These are phyloP conservation scores for Kodamaea kaohsiungensis DNA, from an alignment of 805 yeast species.

Conservation along the genomic window DNA sequence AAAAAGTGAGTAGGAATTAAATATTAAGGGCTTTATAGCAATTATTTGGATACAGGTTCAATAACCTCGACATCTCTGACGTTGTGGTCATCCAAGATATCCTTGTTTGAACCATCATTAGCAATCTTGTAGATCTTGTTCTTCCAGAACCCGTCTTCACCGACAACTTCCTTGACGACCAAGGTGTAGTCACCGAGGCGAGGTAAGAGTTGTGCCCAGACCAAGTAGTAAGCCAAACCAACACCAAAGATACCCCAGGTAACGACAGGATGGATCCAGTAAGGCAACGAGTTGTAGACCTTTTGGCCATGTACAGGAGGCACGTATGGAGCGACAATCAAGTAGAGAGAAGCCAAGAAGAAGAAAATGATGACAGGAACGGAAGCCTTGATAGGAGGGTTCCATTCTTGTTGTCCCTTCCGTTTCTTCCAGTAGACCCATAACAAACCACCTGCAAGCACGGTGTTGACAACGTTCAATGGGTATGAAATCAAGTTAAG, in stretches of 20 bases:
- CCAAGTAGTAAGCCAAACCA: slow-evolving; percentile 66
- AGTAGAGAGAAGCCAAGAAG: slow-evolving; percentile 61
- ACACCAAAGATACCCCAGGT: slow-evolving; percentile 72
- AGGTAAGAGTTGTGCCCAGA: slow-evolving; percentile 65
- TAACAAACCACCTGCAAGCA: slow-evolving; percentile 63
- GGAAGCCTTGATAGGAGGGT: slow-evolving; percentile 70
- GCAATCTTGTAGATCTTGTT: slow-evolving; percentile 49
- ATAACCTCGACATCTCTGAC: not conserved
- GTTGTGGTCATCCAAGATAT: slow-evolving; percentile 3
- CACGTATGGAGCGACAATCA: slow-evolving; percentile 75
- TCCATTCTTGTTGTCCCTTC: slow-evolving; percentile 56
- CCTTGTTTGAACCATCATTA: slow-evolving; percentile 13
- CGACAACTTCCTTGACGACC: slow-evolving; percentile 54
- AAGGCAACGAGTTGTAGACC: slow-evolving; percentile 71
- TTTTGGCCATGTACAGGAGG: slow-evolving; percentile 69
- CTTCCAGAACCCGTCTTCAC: slow-evolving; percentile 74
- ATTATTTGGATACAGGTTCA: not conserved
- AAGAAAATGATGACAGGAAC: slow-evolving; percentile 65
- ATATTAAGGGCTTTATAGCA: not conserved
- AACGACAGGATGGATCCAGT: slow-evolving; percentile 80
- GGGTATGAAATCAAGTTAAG: slow-evolving; percentile 81
- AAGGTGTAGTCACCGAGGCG: slow-evolving; percentile 51
- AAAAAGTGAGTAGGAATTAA: not conserved
- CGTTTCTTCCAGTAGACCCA: slow-evolving; percentile 53
- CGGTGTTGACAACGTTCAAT: slow-evolving; percentile 69